These are phyloP conservation scores for Chalciporus chontae DNA, from an alignment of 768 basidiomycete species.

Conservation along the genomic window DNA sequence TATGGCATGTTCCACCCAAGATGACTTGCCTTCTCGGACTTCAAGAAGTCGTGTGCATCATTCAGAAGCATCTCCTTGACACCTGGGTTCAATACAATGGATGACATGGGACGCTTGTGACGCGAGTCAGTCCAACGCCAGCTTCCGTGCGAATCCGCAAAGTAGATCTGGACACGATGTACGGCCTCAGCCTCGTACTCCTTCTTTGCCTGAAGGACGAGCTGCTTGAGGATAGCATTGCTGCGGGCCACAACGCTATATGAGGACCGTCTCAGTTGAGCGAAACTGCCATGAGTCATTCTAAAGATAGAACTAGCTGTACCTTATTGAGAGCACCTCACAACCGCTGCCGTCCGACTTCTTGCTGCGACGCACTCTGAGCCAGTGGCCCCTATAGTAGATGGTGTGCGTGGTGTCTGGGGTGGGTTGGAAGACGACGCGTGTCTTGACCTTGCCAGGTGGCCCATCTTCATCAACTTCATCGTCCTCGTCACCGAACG, in stretches of 20 bases:
- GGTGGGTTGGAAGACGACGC: constrained; percentile 86
- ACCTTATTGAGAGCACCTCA: constrained; percentile 78
- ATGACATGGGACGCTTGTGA: constrained; percentile 84
- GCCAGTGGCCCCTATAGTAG: constrained; percentile 81
- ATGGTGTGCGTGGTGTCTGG: constrained; percentile 88
- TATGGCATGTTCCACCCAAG: background rate
- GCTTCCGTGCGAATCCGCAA: constrained; percentile 82
- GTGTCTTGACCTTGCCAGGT: constrained; percentile 67
- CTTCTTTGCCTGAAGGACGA: constrained; percentile 85
- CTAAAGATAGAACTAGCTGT: constrained; percentile 17
- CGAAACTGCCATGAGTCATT: constrained; percentile 1
- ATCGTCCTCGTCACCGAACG: constrained; percentile 49
- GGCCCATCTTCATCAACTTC: constrained; percentile 44
- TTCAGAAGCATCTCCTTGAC: constrained; percentile 86
- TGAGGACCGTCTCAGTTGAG: constrained; percentile 10
- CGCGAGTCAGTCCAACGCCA: constrained; percentile 88
- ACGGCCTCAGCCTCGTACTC: constrained; percentile 86
- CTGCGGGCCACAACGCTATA: constrained; percentile 76
- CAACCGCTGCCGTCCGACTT: constrained; percentile 67
- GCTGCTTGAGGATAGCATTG: constrained; percentile 82
- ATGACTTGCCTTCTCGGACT: constrained; percentile 66
- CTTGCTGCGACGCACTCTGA: constrained; percentile 67
- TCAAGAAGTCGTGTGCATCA: constrained; percentile 80
- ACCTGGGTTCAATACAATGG: constrained; percentile 83
- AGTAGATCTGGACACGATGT: constrained; percentile 85